Evolutionary conservation across 2,329 filamentous ascomycete genomes (phyloP).

Genomic region (Fonsecaea multimorphosa): DNA sequence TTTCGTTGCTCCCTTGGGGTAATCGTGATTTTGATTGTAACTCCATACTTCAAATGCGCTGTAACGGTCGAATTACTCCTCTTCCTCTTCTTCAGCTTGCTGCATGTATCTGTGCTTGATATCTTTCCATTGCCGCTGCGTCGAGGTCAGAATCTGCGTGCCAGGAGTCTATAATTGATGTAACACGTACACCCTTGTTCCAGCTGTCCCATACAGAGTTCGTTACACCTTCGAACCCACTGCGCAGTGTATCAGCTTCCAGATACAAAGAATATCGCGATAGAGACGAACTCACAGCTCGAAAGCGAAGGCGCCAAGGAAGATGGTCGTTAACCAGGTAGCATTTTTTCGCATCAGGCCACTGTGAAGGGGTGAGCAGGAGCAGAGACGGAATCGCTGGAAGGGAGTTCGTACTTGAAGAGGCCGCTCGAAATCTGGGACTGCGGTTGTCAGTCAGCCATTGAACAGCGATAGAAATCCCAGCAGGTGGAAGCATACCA

Average conservation of each 20-base stretch:
- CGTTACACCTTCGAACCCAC: constrained; percentile 80
- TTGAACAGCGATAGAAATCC: neutral
- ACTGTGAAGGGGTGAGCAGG: constrained; percentile 58
- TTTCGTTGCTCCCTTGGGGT: constrained; percentile 4
- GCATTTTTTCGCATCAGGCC: constrained; percentile 84
- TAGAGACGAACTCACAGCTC: constrained; percentile 74
- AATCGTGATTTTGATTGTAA: neutral
- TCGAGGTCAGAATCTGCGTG: constrained; percentile 16
- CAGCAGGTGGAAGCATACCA: constrained; percentile 53
- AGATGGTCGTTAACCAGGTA: constrained; percentile 85
- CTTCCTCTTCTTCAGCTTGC: constrained; percentile 70
- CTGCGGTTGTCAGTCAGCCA: constrained; percentile 31
- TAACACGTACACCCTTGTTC: constrained; percentile 83
- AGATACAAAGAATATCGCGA: neutral
- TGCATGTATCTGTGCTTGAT: constrained; percentile 89
- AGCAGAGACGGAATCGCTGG: neutral
- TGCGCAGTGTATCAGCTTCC: constrained; percentile 48
- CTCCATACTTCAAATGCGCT: constrained; percentile 1
- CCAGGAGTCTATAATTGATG: neutral
- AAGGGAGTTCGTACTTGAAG: constrained; percentile 62
- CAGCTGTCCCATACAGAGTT: constrained; percentile 83
- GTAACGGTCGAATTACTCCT: constrained; percentile 41
- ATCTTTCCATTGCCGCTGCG: constrained; percentile 98
- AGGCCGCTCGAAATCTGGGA: constrained; percentile 60
- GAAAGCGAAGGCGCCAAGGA: constrained; percentile 84